Base-by-base conservation (phyloP, 371 early-diverging fungal genomes). In the Syncephalastrum racemosum region DNA sequence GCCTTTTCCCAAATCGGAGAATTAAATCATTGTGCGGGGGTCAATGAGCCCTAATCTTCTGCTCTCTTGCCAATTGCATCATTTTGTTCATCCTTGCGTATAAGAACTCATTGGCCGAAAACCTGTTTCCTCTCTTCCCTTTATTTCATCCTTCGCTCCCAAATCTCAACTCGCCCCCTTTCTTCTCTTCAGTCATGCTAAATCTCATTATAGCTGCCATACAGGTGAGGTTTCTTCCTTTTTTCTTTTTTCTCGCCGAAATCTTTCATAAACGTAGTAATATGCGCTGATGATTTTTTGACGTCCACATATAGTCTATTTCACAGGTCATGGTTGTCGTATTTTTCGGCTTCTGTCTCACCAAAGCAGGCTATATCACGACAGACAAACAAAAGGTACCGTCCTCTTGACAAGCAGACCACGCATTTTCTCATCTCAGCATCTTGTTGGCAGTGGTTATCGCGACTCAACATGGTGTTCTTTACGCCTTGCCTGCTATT, bases 401-500 rank as follows among this genome's bases (percentile, higher is more conserved):
- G 10, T 7, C 2, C 36, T 7, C 42, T 8, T 16, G 25, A 46
- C 18, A 40, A 48, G 23, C 19, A 14, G 2, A 43, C 16, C 10
- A 55, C 15, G 6, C n/a, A 18, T 24, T 20, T 31, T 41, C 44
- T 14, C 2, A 41, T 2, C 44, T 0, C 31, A 6, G 15, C 44
- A 23, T 1, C 6, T 18, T 47, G 44, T 44, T 44, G 0, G 0
- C 48, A 86, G 87, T 73, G 81, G 23, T 56, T 87, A 51, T 85
- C 87, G 23, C 65, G 70, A 46, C 67, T 87, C 43, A 85, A 84
- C 63, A 54, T 87, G 62, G 77, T 80, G 54, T 83, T 84, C 58
- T 78, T 87, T 69, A 87, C 88, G 13, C 88, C 86, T 2, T 85
- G 86, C 60, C 74, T 87, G n/a, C 69, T 87, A 47, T 87, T 87